Base-by-base conservation (phyloP, 2,329 filamentous ascomycete genomes). In the Aspergillus amoenus region DNA sequence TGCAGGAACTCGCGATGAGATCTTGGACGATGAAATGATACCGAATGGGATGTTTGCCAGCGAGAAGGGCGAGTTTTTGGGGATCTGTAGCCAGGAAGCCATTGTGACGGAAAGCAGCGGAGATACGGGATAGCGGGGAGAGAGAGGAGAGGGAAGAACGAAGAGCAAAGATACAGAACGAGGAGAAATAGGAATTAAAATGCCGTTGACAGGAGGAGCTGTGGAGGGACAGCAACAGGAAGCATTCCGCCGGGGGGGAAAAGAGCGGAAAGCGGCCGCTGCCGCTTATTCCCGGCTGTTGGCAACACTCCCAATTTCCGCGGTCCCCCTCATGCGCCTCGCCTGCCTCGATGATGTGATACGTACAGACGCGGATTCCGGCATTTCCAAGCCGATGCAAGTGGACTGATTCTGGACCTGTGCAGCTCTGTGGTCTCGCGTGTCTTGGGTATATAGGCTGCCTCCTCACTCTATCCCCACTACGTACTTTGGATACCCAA, bases 21-120 rank as follows among this genome's bases (percentile, higher is more conserved):
- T 79, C 5, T 79, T 72, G 3, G 79, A 62, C 1, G 88, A 88
- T 30, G 86, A 88, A 69, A 94, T 90, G 77, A 94, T 86, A 67
- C 90, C 90, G 68, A 93, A 93, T 1, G 90, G 90, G 53, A 94
- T 88, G 70, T 94, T 94, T 67, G 87, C 85, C 51, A 93, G 77
- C 8, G 89, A 90, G 75, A 92, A 92, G 67, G 86, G 85, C 56
- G 83, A 87, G 56, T 79, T 77, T 52, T 78, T 76, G 46, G 85
- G 82, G 58, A 88, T 85, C 49, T 73, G 73, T 55, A 88, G 77
- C 85, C 85, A 88, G 53, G 83, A 86, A 64, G 73, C 67, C 70
- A 77, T 75, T 50, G 64, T 68, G 68, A 67, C 21, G 46, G 65
- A 46, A 51, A 21, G 3, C 15, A 32, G n/a, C 24, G 5, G 22